Evolutionary conservation across 345 rosid species (phyloP), one percentile per base, ranked within the genome.

Genomic region (Moricandia moricandioides): DNA sequence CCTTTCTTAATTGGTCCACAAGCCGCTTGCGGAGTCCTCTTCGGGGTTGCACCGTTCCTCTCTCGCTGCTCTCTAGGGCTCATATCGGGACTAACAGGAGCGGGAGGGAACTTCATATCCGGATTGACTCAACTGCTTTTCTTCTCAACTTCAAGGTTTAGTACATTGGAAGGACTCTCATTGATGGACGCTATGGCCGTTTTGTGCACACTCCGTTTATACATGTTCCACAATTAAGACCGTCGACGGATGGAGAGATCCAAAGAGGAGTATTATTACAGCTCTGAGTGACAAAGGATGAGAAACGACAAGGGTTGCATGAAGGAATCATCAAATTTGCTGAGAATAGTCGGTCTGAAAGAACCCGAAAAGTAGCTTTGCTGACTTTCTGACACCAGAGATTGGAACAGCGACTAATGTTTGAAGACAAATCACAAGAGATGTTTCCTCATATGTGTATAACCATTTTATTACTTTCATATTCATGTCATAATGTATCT

Each of bases 21-120:
- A 79, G 95, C 98, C 0, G 93, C 98, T 1, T 92, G 98, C 4
- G 95, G 98, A 13, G 96, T 96, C 1, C 88, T 88, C 5, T 92
- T 90, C 4, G 96, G 91, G 4, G 72, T 92, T 56, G 86, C 91
- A 26, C 94, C 94, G 2, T 92, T 90, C 85, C 76, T 92, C 58
- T 90, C 92, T 0, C 81, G 96, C 12, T 84, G 90, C 24, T 92
- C 94, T 26, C 65, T 92, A 40, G 96, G 98, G 0, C 84, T 92
- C 75, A 88, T 92, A 9, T 90, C 92, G 0, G 96, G 98, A 11
- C 73, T 92, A 8, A 88, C 91, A 0, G 94, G 92, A 1, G 98
- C 91, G 0, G 93, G 92, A 14, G 96, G 92, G 6, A 90, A 90
- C 76, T 90, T 90, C 5, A 92, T 94, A 0, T 90, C 96, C 0